Evolutionary conservation across 116 monocot species (phyloP), one percentile per base, ranked within the genome.

Genomic region (Zostera marina): DNA sequence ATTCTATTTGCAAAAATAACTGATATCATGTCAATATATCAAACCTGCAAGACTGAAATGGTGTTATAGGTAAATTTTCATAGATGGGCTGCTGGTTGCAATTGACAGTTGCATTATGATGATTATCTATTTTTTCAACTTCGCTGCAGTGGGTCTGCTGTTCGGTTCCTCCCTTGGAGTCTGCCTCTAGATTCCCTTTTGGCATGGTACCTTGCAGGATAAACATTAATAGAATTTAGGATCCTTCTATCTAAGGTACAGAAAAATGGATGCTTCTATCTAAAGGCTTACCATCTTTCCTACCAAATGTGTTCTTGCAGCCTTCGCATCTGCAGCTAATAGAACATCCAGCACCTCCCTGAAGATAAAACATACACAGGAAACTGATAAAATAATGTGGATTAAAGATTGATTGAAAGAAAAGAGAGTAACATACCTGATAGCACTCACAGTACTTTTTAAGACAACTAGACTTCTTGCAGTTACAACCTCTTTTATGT

Each of bases 391-490:
- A 60, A 47, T 13, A 25, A 13, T 44, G 13, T 9, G 38, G 11
- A 45, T 22, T 42, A 42, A 59, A 22, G 26, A 9, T 25, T 22
- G 12, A 45, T n/a, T 3, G 5, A 24, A 7, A 61, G 13, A 47
- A 11, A 24, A 25, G 11, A 47, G 13, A 25, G n/a, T 40, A 20
- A 26, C 59, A 63, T 79, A 94, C 94, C 94, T 94, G 94, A 72
- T 75, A 94, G 62, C 94, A 94, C 72, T 94, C 94, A 52, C 94
- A 94, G 51, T 94, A 94, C 77, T 94, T 94, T 70, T 94, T 94
- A 25, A 85, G 64, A 53, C 94, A 94, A 61, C 69, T 82, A 38
- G 94, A 94, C 53, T 88, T 94, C 70, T 70, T 70, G 45, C 70
- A 70, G 57, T 70, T 70, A 62, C 70, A 70, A 2, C 74, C 66